Percentiles rank a stretch among this genome's conserved stretches.
phyloP scores from a whole-genome alignment of 169 alveolate genomes.

The Cryptosporidium baileyi region DNA sequence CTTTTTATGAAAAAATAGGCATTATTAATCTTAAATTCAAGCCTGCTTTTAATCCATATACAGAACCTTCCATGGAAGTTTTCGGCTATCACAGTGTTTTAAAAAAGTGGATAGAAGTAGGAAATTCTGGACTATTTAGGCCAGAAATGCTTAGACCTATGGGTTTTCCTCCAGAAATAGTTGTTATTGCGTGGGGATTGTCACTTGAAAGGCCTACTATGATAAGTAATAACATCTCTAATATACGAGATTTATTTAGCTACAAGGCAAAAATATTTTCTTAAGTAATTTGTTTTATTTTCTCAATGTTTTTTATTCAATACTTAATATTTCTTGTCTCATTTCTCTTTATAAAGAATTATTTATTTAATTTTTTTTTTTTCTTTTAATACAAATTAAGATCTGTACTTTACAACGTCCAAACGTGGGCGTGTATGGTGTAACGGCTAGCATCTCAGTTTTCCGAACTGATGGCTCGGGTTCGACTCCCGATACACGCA shows the following conservation, averaged over 20 bases:
- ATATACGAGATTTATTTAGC: slow-evolving; percentile 97
- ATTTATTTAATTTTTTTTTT: not conserved
- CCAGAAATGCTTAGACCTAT: slow-evolving; percentile 99
- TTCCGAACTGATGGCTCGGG: slow-evolving; percentile 74
- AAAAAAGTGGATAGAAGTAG: slow-evolving; percentile 97
- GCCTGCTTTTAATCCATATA: slow-evolving; percentile 99
- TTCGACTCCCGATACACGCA: slow-evolving; percentile 73
- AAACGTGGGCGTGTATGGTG: slow-evolving; percentile 69
- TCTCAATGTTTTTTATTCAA: not conserved
- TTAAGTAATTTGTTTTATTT: slow-evolving; percentile 70
- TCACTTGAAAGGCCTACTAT: slow-evolving; percentile 98
- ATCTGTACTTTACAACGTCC: not conserved
- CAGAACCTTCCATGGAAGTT: slow-evolving; percentile 99
- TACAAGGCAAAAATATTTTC: slow-evolving; percentile 78
- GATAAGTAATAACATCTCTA: slow-evolving; percentile 94
- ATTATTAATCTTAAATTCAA: slow-evolving; percentile 90
- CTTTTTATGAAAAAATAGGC: slow-evolving; percentile 94
- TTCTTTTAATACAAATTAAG: not conserved
- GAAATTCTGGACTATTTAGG: slow-evolving; percentile 99
- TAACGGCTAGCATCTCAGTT: slow-evolving; percentile 73
- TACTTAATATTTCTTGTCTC: not conserved
- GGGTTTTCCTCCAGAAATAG: slow-evolving; percentile 97
- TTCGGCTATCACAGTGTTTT: slow-evolving; percentile 96
- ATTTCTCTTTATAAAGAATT: not conserved
- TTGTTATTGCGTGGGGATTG: slow-evolving; percentile 99